Percentiles rank a stretch among this genome's conserved stretches.
Evolutionary conservation across 352 stramenopile species (phyloP).

Genomic region (Pythium coloratum): DNA sequence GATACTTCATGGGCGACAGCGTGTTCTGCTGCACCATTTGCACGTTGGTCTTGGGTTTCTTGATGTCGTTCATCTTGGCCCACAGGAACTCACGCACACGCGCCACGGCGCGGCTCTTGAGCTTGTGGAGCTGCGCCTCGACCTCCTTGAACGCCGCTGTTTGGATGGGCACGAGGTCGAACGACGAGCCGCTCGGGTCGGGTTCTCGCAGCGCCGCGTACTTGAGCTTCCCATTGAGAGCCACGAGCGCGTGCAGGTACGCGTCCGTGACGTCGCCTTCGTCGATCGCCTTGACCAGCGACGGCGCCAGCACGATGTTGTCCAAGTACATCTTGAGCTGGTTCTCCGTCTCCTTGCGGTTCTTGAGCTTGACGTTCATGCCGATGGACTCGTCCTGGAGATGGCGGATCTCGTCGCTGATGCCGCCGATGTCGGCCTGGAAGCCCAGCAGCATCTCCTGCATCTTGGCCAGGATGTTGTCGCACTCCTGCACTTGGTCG

Average conservation of each 20-base stretch:
- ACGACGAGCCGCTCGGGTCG: conserved; percentile 64
- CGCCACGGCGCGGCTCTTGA: conserved; percentile 71
- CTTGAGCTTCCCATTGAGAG: conserved; percentile 92
- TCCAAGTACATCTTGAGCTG: conserved; percentile 94
- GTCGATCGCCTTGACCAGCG: conserved; percentile 92
- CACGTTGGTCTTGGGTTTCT: conserved; percentile 97
- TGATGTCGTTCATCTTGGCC: conserved; percentile 91
- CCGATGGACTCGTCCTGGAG: conserved; percentile 95
- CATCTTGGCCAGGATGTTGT: conserved; percentile 96
- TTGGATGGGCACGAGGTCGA: conserved; percentile 86
- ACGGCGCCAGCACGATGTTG: conserved; percentile 94
- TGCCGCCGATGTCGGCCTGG: conserved; percentile 96
- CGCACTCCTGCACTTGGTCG: conserved; percentile 95
- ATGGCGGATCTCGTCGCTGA: conserved; percentile 97
- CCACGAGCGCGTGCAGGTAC: conserved; percentile 93
- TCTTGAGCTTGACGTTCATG: conserved; percentile 94
- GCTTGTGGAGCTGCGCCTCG: conserved; percentile 89
- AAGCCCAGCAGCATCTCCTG: conserved; percentile 98
- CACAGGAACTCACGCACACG: conserved; percentile 94
- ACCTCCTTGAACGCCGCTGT: conserved; percentile 94
- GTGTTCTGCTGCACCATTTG: conserved; percentile 98
- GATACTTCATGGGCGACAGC: conserved; percentile 95
- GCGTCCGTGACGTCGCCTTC: conserved; percentile 93
- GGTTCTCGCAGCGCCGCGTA: conserved; percentile 79
- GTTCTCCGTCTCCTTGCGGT: conserved; percentile 93